A percentile compares a stretch with the other conserved stretches of the same genome.
Conservation (phyloP, 306 rosid genomes). For the Rubus parviflorus region DNA sequence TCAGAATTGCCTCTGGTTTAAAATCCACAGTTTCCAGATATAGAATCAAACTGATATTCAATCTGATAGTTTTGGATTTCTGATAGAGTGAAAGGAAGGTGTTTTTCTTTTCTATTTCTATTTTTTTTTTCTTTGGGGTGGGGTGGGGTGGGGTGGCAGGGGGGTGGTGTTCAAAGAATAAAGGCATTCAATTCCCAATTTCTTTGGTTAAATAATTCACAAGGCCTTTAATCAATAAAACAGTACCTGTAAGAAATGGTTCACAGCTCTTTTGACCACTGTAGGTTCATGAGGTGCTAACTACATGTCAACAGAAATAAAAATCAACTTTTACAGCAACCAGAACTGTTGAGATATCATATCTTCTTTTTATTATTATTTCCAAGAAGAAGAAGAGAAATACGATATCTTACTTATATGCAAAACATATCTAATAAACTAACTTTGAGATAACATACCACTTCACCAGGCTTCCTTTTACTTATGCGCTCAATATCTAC, state of each 20-base stretch:
- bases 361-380: neutral
- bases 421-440: neutral
- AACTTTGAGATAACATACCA: slow-evolving; percentile 43
- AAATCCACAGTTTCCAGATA: neutral
- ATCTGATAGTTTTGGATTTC: neutral
- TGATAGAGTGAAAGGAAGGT: neutral
- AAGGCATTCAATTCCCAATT: neutral
- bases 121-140: neutral
- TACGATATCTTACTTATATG: neutral
- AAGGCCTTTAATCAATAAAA: slow-evolving; percentile 9
- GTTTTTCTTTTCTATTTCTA: no score
- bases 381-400: neutral
- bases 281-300: slow-evolving; percentile 83
- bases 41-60: neutral
- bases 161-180: no score
- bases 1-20: slow-evolving; percentile 24
- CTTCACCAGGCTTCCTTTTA: slow-evolving; percentile 91
- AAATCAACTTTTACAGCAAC: neutral
- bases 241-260: slow-evolving; percentile 94
- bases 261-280: slow-evolving; percentile 81
- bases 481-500: slow-evolving; percentile 85
- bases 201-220: slow-evolving; percentile 4
- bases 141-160: neutral
- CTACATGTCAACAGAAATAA: slow-evolving; percentile 41
- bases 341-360: neutral